These are phyloP conservation scores for Borovskyia barvae DNA, from an alignment of 208 protist genomes.

Conservation along the genomic window DNA sequence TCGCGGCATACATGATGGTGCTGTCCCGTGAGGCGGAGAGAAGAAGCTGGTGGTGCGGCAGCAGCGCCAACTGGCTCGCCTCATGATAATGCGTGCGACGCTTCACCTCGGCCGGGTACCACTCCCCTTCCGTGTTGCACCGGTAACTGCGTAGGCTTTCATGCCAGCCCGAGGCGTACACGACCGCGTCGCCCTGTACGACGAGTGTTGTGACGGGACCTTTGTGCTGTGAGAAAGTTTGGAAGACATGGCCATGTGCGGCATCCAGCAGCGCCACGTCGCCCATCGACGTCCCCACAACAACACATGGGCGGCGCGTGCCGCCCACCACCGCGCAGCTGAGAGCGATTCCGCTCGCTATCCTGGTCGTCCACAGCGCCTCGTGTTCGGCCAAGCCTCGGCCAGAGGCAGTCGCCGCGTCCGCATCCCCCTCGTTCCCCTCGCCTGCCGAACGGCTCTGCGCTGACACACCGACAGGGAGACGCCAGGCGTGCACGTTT, in stretches of 20 bases:
- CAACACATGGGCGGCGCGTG: slow-evolving; percentile 43
- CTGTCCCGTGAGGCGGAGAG: slow-evolving; percentile 79
- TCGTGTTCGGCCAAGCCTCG: slow-evolving; percentile 53
- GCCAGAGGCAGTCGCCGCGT: slow-evolving; percentile 1
- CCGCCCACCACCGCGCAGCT: slow-evolving; percentile 54
- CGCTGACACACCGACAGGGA: slow-evolving; percentile 2
- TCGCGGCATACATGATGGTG: slow-evolving; percentile 71
- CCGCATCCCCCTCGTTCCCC: not conserved
- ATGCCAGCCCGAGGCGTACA: slow-evolving; percentile 88
- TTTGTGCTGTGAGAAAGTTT: slow-evolving; percentile 82
- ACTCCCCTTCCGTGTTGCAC: slow-evolving; percentile 28
- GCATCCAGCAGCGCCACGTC: slow-evolving; percentile 83
- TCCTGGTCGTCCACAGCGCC: slow-evolving; percentile 62
- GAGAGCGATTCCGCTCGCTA: slow-evolving; percentile 75
- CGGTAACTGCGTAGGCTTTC: slow-evolving; percentile 72
- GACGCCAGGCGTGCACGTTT: slow-evolving; percentile 74
- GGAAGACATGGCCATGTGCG: slow-evolving; percentile 52
- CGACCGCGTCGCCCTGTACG: slow-evolving; percentile 33
- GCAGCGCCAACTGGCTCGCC: slow-evolving; percentile 55
- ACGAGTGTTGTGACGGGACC: slow-evolving; percentile 65
- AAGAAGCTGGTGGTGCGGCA: slow-evolving; percentile 56
- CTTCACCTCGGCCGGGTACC: slow-evolving; percentile 88
- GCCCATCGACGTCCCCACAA: slow-evolving; percentile 78
- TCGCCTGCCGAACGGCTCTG: not conserved
- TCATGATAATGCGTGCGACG: slow-evolving; percentile 91